Conservation (phyloP, 768 basidiomycete genomes). For the Mycena floridula region DNA sequence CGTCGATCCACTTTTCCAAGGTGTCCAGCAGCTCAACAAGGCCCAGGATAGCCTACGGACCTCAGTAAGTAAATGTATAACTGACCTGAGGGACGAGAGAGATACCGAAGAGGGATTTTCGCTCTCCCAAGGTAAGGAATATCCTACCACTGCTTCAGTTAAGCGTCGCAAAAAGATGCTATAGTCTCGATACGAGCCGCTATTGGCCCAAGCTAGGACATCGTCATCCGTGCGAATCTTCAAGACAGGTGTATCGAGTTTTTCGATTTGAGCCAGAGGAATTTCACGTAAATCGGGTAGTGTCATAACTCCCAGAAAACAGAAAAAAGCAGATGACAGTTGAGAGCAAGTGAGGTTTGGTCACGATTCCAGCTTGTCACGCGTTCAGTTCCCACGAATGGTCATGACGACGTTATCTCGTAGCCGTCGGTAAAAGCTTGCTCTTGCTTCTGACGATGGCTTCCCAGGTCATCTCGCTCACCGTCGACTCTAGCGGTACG, state of each 20-base stretch:
- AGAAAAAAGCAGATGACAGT: too few relatives aligned
- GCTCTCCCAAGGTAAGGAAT: conserved; percentile 39
- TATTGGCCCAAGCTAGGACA: conserved; percentile 64
- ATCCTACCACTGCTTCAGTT: conserved; percentile 72
- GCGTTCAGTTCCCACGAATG: too few relatives aligned
- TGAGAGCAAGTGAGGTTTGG: too few relatives aligned
- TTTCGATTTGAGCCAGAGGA: conserved; percentile 9
- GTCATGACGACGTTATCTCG: too few relatives aligned
- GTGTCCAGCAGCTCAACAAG: conserved; percentile 55
- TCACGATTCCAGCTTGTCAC: too few relatives aligned
- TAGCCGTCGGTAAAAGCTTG: too few relatives aligned
- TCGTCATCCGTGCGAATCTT: conserved; percentile 72
- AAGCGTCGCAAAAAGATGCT: conserved; percentile 69
- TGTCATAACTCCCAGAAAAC: too few relatives aligned
- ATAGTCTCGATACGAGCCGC: conserved; percentile 70
- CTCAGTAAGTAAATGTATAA: conserved; percentile 2
- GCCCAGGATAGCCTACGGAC: conserved; percentile 36
- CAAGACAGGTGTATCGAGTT: conserved; percentile 28
- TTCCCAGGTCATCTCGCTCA: too few relatives aligned
- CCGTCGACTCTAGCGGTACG: too few relatives aligned
- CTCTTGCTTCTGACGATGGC: too few relatives aligned
- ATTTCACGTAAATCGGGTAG: conserved; percentile 22
- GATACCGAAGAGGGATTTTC: conserved; percentile 29
- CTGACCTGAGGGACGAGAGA: not conserved
- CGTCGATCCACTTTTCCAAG: conserved; percentile 71